These are phyloP conservation scores for Rhodotorula taiwanensis DNA, from an alignment of 768 basidiomycete species.

Conservation along the genomic window DNA sequence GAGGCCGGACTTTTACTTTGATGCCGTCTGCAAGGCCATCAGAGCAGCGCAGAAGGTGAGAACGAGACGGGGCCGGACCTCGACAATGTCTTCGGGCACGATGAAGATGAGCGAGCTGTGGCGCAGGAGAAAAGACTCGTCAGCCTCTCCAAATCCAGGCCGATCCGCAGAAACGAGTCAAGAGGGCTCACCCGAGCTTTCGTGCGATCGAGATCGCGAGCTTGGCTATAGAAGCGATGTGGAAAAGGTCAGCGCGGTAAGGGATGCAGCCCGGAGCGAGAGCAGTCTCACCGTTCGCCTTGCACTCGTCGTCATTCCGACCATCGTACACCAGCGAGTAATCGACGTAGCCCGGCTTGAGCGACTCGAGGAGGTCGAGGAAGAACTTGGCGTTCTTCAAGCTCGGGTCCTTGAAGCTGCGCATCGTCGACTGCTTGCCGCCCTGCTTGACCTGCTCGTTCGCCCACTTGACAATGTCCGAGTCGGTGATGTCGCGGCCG, in stretches of 20 bases:
- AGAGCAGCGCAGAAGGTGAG: conserved; percentile 91
- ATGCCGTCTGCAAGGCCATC: conserved; percentile 22
- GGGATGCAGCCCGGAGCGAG: neutral
- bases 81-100: conserved; percentile 94
- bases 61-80: conserved; percentile 82
- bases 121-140: neutral
- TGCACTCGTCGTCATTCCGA: conserved; percentile 72
- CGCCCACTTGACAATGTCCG: conserved; percentile 93
- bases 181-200: conserved; percentile 57
- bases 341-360: conserved; percentile 92
- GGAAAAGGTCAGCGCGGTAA: too few species aligned
- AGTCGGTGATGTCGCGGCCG: conserved; percentile 80
- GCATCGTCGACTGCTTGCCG: conserved; percentile 55
- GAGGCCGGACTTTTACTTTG: too few species aligned
- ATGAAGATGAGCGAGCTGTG: conserved; percentile 82
- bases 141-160: too few species aligned
- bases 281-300: conserved; percentile 70
- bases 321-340: conserved; percentile 60
- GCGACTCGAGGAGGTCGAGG: conserved; percentile 81
- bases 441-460: conserved; percentile 70
- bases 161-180: too few species aligned
- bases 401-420: conserved; percentile 89
- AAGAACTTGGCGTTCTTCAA: conserved; percentile 86
- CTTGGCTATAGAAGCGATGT: conserved; percentile 60
- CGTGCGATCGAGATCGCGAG: conserved; percentile 96